Percentiles rank a stretch among this genome's conserved stretches.
Evolutionary conservation across 176 grass and related monocot genomes (phyloP).

Genomic region (Rhynchospora breviuscula): DNA sequence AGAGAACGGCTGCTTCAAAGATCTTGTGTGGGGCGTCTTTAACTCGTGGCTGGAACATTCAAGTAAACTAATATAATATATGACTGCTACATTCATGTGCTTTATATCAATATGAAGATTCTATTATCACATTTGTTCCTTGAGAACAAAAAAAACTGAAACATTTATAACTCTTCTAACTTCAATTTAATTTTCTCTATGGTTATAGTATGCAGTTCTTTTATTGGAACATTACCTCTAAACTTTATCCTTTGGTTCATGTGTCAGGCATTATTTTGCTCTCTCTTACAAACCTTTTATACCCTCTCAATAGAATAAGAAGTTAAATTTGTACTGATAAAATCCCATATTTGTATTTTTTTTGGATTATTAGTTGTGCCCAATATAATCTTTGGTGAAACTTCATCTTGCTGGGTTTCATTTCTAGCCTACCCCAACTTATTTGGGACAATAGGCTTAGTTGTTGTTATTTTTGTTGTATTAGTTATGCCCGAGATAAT

Average conservation of each 20-base stretch:
- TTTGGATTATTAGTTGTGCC: background rate
- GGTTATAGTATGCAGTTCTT: background rate
- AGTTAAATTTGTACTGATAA: background rate
- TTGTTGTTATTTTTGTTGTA: background rate
- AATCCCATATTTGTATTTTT: background rate
- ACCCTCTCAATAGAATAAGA: background rate
- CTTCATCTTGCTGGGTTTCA: too few relatives aligned
- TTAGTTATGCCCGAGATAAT: background rate
- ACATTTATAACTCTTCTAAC: background rate
- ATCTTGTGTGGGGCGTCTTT: slow-evolving; percentile 70
- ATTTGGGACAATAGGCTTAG: too few relatives aligned
- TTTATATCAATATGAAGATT: background rate
- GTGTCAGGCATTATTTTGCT: background rate
- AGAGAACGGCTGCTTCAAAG: slow-evolving; percentile 53
- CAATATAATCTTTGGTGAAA: background rate
- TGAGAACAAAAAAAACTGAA: background rate
- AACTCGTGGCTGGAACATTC: slow-evolving; percentile 72
- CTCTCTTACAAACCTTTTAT: background rate
- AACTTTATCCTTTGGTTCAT: background rate
- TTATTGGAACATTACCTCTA: background rate
- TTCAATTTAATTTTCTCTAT: background rate
- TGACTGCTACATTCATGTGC: background rate
- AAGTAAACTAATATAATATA: slow-evolving; percentile 34
- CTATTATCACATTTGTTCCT: background rate
- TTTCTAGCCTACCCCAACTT: too few relatives aligned